Percentiles rank a stretch among this genome's conserved stretches.
phyloP scores from a whole-genome alignment of 129 eudicot species.

The Gnaphalium uliginosum region DNA sequence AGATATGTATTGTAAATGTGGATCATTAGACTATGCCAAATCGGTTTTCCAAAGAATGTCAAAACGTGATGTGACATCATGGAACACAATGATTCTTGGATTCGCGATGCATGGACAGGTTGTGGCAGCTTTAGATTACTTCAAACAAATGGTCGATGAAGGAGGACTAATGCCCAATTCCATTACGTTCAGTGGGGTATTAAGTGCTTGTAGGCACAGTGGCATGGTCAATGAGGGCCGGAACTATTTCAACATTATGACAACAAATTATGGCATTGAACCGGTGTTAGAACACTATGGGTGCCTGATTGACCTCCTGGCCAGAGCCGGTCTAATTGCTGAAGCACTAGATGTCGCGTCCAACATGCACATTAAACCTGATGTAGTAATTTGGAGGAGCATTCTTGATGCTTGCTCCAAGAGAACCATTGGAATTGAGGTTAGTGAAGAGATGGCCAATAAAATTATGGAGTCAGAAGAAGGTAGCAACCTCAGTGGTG shows the following conservation, averaged over 20 bases:
- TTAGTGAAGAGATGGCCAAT: slow-evolving; percentile 71
- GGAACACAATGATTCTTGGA: slow-evolving; percentile 85
- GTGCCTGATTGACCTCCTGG: slow-evolving; percentile 79
- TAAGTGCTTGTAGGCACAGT: slow-evolving; percentile 73
- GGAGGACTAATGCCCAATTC: slow-evolving; percentile 59
- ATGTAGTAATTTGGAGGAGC: slow-evolving; percentile 84
- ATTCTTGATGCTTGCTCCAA: slow-evolving; percentile 75
- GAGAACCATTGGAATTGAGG: slow-evolving; percentile 47
- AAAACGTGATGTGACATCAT: slow-evolving; percentile 66
- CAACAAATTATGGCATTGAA: slow-evolving; percentile 49
- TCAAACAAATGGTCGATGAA: slow-evolving; percentile 47
- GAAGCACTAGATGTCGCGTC: slow-evolving; percentile 73
- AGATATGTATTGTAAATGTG: slow-evolving; percentile 84
- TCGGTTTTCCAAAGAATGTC: slow-evolving; percentile 56
- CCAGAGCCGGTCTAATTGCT: slow-evolving; percentile 59
- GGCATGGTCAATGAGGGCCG: slow-evolving; percentile 72
- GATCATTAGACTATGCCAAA: slow-evolving; percentile 47
- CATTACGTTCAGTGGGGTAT: slow-evolving; percentile 69
- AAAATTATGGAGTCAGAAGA: slow-evolving; percentile 64
- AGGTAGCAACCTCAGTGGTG: slow-evolving; percentile 51
- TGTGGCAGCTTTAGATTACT: slow-evolving; percentile 52
- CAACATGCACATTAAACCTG: slow-evolving; percentile 77
- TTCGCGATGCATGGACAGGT: slow-evolving; percentile 67
- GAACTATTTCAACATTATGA: slow-evolving; percentile 56
- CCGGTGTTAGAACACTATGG: slow-evolving; percentile 93